A percentile compares a stretch with the other conserved stretches of the same genome.
phyloP scores from a whole-genome alignment of 768 basidiomycete genomes.

The Pleurotus ostreatus region DNA sequence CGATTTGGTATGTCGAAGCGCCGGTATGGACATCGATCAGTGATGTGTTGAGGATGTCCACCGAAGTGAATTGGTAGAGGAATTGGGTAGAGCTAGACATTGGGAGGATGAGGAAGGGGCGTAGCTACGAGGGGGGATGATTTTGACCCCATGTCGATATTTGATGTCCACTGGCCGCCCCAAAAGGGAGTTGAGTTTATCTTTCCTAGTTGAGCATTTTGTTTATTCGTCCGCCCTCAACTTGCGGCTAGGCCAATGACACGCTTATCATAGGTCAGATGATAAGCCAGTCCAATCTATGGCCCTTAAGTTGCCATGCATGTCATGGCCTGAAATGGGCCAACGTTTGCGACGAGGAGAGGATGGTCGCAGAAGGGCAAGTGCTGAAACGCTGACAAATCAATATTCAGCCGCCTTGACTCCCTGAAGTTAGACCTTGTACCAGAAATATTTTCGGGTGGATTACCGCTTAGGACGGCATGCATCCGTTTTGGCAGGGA shows the following conservation, averaged over 20 bases:
- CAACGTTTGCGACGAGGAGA: neutral
- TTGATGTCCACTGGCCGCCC: constrained; percentile 12
- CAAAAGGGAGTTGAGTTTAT: constrained; percentile 35
- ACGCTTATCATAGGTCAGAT: too few species aligned
- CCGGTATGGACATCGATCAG: constrained; percentile 54
- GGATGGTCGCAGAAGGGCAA: too few species aligned
- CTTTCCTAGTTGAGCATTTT: constrained; percentile 42
- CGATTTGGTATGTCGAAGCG: constrained; percentile 42
- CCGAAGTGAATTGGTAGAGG: constrained; percentile 56
- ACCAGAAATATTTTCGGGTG: too few species aligned
- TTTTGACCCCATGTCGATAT: neutral
- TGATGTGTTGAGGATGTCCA: constrained; percentile 53
- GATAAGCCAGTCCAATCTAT: neutral
- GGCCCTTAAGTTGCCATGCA: constrained; percentile 17
- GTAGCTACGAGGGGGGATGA: too few species aligned
- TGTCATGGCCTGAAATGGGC: constrained; percentile 18
- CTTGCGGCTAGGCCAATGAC: neutral
- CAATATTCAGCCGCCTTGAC: too few species aligned
- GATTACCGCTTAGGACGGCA: too few species aligned
- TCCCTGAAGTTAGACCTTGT: too few species aligned
- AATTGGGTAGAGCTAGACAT: constrained; percentile 17
- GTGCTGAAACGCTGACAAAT: too few species aligned
- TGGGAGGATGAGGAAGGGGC: neutral
- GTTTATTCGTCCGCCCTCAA: constrained; percentile 29
- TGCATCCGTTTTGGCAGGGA: too few species aligned